Conservation (phyloP, 139 green algal genomes). For the Trebouxia sp. region DNA sequence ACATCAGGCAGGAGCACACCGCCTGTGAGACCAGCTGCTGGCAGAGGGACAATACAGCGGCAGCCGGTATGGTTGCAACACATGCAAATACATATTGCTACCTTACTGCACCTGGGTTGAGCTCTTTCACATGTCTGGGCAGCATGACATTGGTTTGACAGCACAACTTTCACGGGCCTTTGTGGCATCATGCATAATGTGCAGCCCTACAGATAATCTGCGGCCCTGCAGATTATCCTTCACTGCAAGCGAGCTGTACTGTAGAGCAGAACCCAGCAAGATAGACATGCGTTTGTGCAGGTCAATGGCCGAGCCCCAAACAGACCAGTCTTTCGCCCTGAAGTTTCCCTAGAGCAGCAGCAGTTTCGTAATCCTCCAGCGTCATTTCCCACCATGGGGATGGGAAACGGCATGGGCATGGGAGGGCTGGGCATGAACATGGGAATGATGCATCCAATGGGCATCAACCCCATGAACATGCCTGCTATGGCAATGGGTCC, state of each 20-base stretch:
- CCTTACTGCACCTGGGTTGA: too few species aligned
- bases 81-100: too few species aligned
- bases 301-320: conserved; percentile 4
- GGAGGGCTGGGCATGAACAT: conserved; percentile 33
- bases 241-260: too few species aligned
- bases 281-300: neutral
- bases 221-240: too few species aligned
- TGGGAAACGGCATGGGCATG: conserved; percentile 26
- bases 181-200: too few species aligned
- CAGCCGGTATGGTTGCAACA: neutral
- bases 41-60: neutral
- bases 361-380: too few species aligned
- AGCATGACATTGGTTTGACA: too few species aligned
- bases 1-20: neutral
- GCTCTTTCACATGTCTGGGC: too few species aligned
- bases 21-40: neutral
- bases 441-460: conserved; percentile 39
- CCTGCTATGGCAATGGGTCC: conserved; percentile 3
- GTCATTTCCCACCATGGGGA: neutral
- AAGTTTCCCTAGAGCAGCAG: conserved; percentile 17
- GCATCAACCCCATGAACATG: conserved; percentile 27
- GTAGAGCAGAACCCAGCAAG: too few species aligned
- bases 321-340: neutral
- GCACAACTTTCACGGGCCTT: too few species aligned
- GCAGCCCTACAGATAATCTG: too few species aligned